Base-by-base conservation (phyloP, 192 early-diverging fungal species). In the Paraglomus occultum region DNA sequence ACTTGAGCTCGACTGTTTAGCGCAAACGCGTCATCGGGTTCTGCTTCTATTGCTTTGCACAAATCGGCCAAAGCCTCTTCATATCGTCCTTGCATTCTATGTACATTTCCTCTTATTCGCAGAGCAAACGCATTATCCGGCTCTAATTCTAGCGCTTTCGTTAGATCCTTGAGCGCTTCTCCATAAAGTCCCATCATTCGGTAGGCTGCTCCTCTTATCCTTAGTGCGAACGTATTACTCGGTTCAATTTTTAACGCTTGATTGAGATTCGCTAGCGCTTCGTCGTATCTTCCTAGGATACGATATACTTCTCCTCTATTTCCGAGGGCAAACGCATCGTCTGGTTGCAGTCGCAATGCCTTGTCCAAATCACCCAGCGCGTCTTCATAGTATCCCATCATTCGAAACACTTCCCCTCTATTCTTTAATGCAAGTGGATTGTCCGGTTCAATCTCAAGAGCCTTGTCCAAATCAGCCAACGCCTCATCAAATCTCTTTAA, bases 301-400 rank as follows among this genome's bases (percentile, higher is more conserved):
- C 40, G 55, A 59, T 70, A 58, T 39, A 70, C 54, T 0, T 47
- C 44, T 48, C 53, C 67, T 15, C 67, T 53, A 54, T 58, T 58
- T 57, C 44, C 12, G 6, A 70, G 42, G 6, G 67, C 67, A n/a
- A 70, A 70, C 50, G 49, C 42, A 59, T 49, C 49, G 50, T 70
- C 39, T n/a, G 43, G 67, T 39, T 51, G 38, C 6, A 47, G 50
- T 7, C 49, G 14, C 38, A 70, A 9, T 8, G 55, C 67, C 49
- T 70, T 17, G n/a, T 70, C 54, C 17, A 70, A 43, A 70, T 70
- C 67, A 49, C 20, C n/a, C 12, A 58, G 38, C 0, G 67, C 51
- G 10, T 70, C 67, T 54, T 70, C 67, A 59, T 70, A 70, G 15
- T 55, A 11, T 48, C 54, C 15, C 10, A 70, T 39, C 8, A 55